Evolutionary conservation across 805 yeast genomes (phyloP), one percentile per base, ranked within the genome.

Genomic region (Pichia cephalocereana): DNA sequence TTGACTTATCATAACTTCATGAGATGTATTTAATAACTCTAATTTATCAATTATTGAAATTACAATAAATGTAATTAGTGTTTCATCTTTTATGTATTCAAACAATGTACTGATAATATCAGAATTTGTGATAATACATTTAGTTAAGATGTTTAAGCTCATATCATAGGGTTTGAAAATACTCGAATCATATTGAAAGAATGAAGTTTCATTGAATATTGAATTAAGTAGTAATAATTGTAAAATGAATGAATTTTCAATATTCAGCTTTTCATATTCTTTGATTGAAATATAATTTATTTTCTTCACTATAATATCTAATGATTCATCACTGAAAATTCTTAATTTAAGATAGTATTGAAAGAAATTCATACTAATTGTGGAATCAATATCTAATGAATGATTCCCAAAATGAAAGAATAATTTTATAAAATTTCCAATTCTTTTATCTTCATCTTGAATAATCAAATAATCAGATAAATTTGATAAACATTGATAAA

Each of bases 401-500:
- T 10, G 8, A 34, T 59, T 62, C 0, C 74, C 76, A 43, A 65
- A 55, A 49, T 74, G 71, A 54, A 67, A 76, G 8, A 69, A 58
- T 12, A 77, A 44, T 52, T 73, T 75, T 4, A 80, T 70, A 4
- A 77, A 52, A 54, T 76, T 76, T 44, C 69, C 63, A 8, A 74
- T 57, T 48, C 82, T 58, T 51, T 71, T 75, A 2, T 47, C 48
- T 18, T 61, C 59, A 28, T 34, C 37, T 34, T 34, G 37, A 10
- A 34, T 34, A 34, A 34, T 34, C 8, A 34, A 15, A 15, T 34
- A 34, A 34, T 34, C 37, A 34, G 18, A 34, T 34, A 34, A 7
- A 34, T 34, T 34, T 34, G 9, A 10, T 8, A 34, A 14, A 14
- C 17, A 34, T 34, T 34, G 18, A 15, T 34, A 34, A 39, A 34